Evolutionary conservation across 129 eudicot genomes (phyloP).

Genomic region (Kitagawia praeruptora): DNA sequence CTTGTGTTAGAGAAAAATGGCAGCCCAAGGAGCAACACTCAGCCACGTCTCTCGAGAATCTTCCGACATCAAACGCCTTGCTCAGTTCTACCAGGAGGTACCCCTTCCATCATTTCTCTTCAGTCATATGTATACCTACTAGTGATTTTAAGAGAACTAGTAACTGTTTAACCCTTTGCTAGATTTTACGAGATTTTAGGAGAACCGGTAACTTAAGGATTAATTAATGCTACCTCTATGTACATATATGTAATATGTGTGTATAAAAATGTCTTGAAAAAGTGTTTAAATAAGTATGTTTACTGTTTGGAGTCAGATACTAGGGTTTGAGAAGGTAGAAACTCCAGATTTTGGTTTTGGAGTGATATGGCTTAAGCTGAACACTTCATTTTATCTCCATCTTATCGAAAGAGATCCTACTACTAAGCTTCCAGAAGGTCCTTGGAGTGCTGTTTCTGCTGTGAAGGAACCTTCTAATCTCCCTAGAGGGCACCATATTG

Average conservation of each 20-base stretch:
- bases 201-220: no score
- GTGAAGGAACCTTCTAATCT: slow-evolving; percentile 55
- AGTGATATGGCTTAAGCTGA: slow-evolving; percentile 71
- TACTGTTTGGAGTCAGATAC: slow-evolving; percentile 25
- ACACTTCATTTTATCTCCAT: slow-evolving; percentile 62
- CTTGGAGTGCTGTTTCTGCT: slow-evolving; percentile 66
- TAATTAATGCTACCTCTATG: no score
- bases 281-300: background rate
- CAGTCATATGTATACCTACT: background rate
- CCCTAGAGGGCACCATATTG: slow-evolving; percentile 78
- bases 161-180: no score
- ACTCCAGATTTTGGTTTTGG: slow-evolving; percentile 61
- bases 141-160: no score
- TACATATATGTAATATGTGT: no score
- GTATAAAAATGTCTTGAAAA: no score
- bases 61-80: slow-evolving; percentile 67
- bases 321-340: slow-evolving; percentile 85
- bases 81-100: slow-evolving; percentile 73
- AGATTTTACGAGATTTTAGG: no score
- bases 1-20: slow-evolving; percentile 20
- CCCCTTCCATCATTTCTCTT: background rate
- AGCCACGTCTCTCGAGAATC: slow-evolving; percentile 85
- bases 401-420: slow-evolving; percentile 75
- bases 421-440: slow-evolving; percentile 79
- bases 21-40: slow-evolving; percentile 65